These are phyloP conservation scores for Aureobasidium sp. DNA, from an alignment of 2,329 filamentous ascomycete species.

Conservation along the genomic window DNA sequence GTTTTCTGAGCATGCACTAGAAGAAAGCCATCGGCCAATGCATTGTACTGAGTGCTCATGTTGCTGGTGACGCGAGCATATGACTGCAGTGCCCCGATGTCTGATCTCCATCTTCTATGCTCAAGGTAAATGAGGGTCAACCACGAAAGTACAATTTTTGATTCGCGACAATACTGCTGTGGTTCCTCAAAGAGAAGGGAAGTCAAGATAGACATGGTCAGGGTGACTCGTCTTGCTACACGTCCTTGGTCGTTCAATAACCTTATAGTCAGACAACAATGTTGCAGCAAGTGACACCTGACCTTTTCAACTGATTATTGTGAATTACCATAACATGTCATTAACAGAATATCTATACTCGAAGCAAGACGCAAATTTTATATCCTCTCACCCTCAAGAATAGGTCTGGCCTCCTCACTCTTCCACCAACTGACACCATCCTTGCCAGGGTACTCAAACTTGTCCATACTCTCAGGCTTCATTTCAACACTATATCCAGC, in stretches of 20 bases:
- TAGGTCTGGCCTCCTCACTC: constrained; percentile 68
- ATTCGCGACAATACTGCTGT: too few relatives aligned
- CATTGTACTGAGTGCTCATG: background rate
- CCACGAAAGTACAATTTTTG: too few relatives aligned
- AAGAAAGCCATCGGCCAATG: background rate
- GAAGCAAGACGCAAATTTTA: constrained; percentile 19
- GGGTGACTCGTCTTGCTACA: background rate
- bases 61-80: background rate
- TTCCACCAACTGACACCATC: constrained; percentile 80
- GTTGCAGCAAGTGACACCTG: background rate
- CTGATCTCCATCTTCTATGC: too few relatives aligned
- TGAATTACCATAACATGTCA: constrained; percentile 4
- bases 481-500: constrained; percentile 91
- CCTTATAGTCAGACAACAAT: background rate
- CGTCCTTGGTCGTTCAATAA: too few relatives aligned
- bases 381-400: constrained; percentile 54
- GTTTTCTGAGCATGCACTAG: background rate
- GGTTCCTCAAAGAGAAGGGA: too few relatives aligned
- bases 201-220: background rate
- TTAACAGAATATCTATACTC: background rate
- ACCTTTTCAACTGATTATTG: background rate
- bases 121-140: background rate
- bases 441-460: constrained; percentile 68
- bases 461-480: constrained; percentile 80
- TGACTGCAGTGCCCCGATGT: background rate